Evolutionary conservation across 2,329 filamentous ascomycete species (phyloP).

Genomic region (Xylaria digitata): DNA sequence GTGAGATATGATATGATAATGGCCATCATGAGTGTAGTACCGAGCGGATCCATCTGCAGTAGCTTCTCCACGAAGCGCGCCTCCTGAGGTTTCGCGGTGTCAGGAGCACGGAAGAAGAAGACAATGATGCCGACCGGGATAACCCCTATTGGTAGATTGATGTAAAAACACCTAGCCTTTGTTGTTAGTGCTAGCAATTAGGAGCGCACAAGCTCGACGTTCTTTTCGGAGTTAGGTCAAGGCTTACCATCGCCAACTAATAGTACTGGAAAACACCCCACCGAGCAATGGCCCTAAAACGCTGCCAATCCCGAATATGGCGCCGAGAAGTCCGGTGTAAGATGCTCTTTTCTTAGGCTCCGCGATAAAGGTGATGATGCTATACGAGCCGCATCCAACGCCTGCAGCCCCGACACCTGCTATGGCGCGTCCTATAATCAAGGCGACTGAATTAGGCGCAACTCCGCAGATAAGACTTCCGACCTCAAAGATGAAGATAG

Average conservation of each 20-base stretch:
- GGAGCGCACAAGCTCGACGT: background rate
- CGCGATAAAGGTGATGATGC: slow-evolving; percentile 46
- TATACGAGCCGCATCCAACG: slow-evolving; percentile 50
- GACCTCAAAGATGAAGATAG: slow-evolving; percentile 36
- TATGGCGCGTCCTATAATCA: slow-evolving; percentile 41
- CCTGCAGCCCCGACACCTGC: slow-evolving; percentile 51
- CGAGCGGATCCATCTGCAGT: slow-evolving; percentile 28
- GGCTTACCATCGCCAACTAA: slow-evolving; percentile 16
- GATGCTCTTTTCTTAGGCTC: slow-evolving; percentile 30
- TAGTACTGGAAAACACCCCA: slow-evolving; percentile 1
- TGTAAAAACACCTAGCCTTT: slow-evolving; percentile 36
- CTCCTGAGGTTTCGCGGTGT: slow-evolving; percentile 20
- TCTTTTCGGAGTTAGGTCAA: background rate
- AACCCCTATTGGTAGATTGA: slow-evolving; percentile 43
- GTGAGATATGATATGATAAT: background rate
- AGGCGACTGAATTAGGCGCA: slow-evolving; percentile 31
- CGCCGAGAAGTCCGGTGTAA: slow-evolving; percentile 49
- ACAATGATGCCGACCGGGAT: slow-evolving; percentile 24
- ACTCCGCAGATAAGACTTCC: slow-evolving; percentile 38
- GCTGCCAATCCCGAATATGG: slow-evolving; percentile 46
- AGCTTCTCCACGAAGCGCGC: slow-evolving; percentile 27
- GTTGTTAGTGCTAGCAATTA: background rate
- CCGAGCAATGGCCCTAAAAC: slow-evolving; percentile 3
- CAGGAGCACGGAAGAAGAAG: slow-evolving; percentile 27
- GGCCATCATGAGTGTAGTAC: background rate